phyloP scores from a whole-genome alignment of 2,329 filamentous ascomycete genomes.

The Hymenoscyphus linearis region DNA sequence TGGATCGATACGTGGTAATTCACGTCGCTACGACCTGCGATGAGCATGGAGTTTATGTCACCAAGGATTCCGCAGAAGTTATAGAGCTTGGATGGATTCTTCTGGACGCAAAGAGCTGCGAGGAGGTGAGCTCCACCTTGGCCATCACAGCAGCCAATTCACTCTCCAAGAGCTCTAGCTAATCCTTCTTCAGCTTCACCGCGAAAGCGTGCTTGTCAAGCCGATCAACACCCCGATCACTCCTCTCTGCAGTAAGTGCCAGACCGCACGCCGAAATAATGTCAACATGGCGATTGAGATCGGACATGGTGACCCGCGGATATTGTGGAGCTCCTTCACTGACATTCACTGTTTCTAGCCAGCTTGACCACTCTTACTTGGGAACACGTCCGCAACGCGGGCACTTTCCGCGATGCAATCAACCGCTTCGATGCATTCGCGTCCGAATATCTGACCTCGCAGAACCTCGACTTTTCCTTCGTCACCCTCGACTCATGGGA shows the following conservation, averaged over 20 bases:
- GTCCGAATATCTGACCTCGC: slow-evolving; percentile 81
- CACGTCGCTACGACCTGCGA: slow-evolving; percentile 98
- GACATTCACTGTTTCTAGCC: slow-evolving; percentile 48
- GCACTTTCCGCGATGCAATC: slow-evolving; percentile 94
- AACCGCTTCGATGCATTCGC: slow-evolving; percentile 92
- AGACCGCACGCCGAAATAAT: slow-evolving; percentile 14
- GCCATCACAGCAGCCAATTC: slow-evolving; percentile 5
- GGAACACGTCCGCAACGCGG: slow-evolving; percentile 97
- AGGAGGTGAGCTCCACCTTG: slow-evolving; percentile 65
- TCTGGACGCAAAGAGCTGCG: slow-evolving; percentile 82
- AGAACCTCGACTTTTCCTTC: slow-evolving; percentile 95
- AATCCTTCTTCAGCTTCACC: slow-evolving; percentile 63
- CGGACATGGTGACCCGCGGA: neutral
- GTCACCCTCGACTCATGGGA: slow-evolving; percentile 99
- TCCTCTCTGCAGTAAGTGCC: slow-evolving; percentile 89
- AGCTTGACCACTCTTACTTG: slow-evolving; percentile 96
- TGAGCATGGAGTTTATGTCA: slow-evolving; percentile 98
- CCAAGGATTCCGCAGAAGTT: slow-evolving; percentile 97
- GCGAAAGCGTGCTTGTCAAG: slow-evolving; percentile 95
- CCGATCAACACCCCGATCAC: slow-evolving; percentile 98
- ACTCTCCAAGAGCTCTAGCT: slow-evolving; percentile 15
- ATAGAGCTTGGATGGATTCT: slow-evolving; percentile 99
- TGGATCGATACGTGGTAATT: slow-evolving; percentile 96
- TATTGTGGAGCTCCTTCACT: slow-evolving; percentile 10
- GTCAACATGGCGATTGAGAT: neutral